Conservation (phyloP, 2,329 filamentous ascomycete genomes). For the Fusarium foetens region DNA sequence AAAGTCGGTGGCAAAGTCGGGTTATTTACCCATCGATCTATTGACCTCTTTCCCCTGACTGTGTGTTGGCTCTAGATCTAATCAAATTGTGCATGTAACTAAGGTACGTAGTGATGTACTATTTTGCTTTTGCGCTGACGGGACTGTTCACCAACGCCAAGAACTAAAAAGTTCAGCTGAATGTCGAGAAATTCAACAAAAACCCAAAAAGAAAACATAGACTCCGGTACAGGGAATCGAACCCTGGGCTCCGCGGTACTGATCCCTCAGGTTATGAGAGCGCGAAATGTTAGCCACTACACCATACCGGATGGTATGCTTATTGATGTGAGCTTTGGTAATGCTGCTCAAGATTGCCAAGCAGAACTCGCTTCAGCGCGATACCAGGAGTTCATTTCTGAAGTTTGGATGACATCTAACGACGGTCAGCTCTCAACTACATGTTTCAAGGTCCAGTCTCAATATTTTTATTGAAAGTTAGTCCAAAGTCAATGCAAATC, state of each 20-base stretch:
- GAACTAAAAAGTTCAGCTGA: not conserved
- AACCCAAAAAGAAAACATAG: rapidly evolving
- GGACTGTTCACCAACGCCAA: not conserved
- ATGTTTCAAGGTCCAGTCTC: not conserved
- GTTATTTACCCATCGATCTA: not conserved
- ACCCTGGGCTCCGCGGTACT: conserved; percentile 3
- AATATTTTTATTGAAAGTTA: rapidly evolving
- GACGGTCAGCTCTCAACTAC: not conserved
- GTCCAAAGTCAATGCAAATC: rapidly evolving
- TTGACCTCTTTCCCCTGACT: not conserved
- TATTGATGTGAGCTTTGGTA: rapidly evolving
- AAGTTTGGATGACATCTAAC: not conserved
- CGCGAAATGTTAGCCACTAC: conserved; percentile 50
- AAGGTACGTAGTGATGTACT: no score
- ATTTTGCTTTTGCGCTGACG: not conserved
- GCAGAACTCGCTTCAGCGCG: rapidly evolving
- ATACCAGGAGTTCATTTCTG: not conserved
- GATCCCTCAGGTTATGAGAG: conserved; percentile 42
- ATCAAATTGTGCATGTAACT: not conserved
- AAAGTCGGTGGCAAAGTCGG: not conserved
- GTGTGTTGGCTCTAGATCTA: not conserved
- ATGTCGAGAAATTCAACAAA: rapidly evolving
- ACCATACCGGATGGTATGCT: conserved; percentile 44
- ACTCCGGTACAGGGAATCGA: conserved; percentile 7
- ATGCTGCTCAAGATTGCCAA: rapidly evolving